Evolutionary conservation across 192 early-diverging fungal species (phyloP), one percentile per base, ranked within the genome.

Genomic region (Funneliformis mosseae): DNA sequence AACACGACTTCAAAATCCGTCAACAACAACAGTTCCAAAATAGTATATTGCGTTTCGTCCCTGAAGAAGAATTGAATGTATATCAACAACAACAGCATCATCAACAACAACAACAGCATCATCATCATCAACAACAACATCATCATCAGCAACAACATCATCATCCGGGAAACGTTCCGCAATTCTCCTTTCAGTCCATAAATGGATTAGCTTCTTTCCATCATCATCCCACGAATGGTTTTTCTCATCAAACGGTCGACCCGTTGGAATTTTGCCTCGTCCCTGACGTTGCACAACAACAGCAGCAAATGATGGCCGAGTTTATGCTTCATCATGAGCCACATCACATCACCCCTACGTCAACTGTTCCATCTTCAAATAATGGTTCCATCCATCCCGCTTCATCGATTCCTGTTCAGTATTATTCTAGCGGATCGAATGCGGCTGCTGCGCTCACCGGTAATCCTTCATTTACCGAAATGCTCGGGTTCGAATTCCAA

Each of bases 241-340:
- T 10, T 23, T 5, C 27, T 69, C 25, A 69, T 69, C 67, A 69
- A 39, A 39, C 67, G 38, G 38, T 69, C 21, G 67, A 69, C 39
- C 38, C 39, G 16, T 50, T 73, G 25, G 73, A 75, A 41, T 62
- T 55, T 33, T 76, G 59, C 23, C 27, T 59, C 25, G 55, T 79
- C 59, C 78, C 78, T 8, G 78, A 79, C 41, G 78, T 79, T 46
- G 66, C 8, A 38, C 45, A 71, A 71, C 45, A 55, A 42, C 67
- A 68, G n/a, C 78, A 71, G 8, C 78, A 79, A n/a, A 60, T 70
- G 64, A 41, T 71, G 3, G 48, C 45, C 9, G 78, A 79, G n/a
- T 43, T 41, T 4, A 67, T 70, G 64, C 67, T 79, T 45, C 77
- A 78, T 70, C 45, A 79, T n/a, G 55, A 55, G 10, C 43, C 28